phyloP scores from a whole-genome alignment of 331 rosid species.

The Dryas integrifolia region DNA sequence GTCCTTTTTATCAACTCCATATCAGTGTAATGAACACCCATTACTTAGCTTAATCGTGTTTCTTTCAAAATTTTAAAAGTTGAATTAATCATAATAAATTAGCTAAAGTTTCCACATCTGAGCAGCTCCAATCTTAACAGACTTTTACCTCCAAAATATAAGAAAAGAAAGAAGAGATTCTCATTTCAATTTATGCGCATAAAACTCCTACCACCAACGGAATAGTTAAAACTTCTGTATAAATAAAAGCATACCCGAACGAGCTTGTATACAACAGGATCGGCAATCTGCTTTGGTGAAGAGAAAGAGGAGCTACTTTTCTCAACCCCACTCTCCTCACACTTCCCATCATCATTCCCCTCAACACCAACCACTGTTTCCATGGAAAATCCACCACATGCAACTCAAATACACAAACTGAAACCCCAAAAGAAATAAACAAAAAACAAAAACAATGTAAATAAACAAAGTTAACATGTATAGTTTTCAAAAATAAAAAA shows the following conservation, averaged over 20 bases:
- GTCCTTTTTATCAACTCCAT: neutral
- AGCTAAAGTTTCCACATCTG: neutral
- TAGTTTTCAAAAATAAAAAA: neutral
- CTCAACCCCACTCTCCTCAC: slow-evolving; percentile 53
- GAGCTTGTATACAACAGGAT: slow-evolving; percentile 95
- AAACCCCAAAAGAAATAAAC: slow-evolving; percentile 30
- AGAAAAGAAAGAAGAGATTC: neutral
- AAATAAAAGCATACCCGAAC: slow-evolving; percentile 66
- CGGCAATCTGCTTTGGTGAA: slow-evolving; percentile 59
- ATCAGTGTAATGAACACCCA: neutral
- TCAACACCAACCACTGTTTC: slow-evolving; percentile 76
- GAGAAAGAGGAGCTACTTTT: slow-evolving; percentile 56
- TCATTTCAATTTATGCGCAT: neutral
- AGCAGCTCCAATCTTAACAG: neutral
- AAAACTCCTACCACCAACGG: neutral
- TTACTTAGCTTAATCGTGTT: neutral
- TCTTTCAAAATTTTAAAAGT: neutral
- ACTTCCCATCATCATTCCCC: slow-evolving; percentile 65
- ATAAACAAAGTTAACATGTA: slow-evolving; percentile 19
- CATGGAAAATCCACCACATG: slow-evolving; percentile 93
- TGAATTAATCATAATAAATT: neutral
- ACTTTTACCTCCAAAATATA: neutral
- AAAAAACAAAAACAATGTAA: slow-evolving; percentile 19
- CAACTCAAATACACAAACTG: slow-evolving; percentile 86
- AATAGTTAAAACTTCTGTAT: neutral